Base-by-base conservation (phyloP, 208 protist genomes). In the Trypanosoma grayi region DNA sequence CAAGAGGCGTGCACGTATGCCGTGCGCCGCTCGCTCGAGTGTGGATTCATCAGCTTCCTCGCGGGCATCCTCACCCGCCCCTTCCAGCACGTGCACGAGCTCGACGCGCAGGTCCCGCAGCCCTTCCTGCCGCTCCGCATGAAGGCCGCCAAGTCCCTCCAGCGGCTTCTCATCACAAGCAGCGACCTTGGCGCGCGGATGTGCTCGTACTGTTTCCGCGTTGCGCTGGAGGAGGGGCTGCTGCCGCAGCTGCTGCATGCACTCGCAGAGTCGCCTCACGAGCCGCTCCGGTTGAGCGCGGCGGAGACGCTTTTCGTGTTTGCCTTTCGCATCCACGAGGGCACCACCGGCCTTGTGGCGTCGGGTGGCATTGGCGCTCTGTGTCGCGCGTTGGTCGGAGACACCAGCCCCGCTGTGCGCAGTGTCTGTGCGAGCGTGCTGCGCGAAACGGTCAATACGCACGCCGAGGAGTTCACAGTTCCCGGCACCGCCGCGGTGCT, bases 101-200 rank as follows among this genome's bases (percentile, higher is more conserved):
- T 56, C 30, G 54, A 61, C 39, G 52, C 30, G 0, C 45, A 61
- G 22, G 8, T 36, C 16, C 36, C 50, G 4, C 51, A 68, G 36
- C 45, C 54, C 11, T 68, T 68, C 60, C 44, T 68, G 13, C n/a
- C 53, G 34, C 47, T 68, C 0, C 50, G 62, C 9, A 61, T 61
- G 36, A 54, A 53, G 30, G 41, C 51, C 4, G 10, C 48, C 6
- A 24, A 31, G 16, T 44, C 62, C 4, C 39, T 68, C 1, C 53
- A 60, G 45, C 50, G 37, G 2, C 44, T 68, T 36, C 31, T 68
- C 2, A 37, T 40, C n/a, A 13, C 36, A 0, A 60, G 54, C 16
- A 40, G 46, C n/a, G 45, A 60, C 5, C 13, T 39, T 18, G 51
- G 51, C 3, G 51, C 59, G 18, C 8, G 7, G 18, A 43, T 20